Evolutionary conservation across 2,329 filamentous ascomycete species (phyloP), one percentile per base, ranked within the genome.

Genomic region (Herpotrichia juniperi): DNA sequence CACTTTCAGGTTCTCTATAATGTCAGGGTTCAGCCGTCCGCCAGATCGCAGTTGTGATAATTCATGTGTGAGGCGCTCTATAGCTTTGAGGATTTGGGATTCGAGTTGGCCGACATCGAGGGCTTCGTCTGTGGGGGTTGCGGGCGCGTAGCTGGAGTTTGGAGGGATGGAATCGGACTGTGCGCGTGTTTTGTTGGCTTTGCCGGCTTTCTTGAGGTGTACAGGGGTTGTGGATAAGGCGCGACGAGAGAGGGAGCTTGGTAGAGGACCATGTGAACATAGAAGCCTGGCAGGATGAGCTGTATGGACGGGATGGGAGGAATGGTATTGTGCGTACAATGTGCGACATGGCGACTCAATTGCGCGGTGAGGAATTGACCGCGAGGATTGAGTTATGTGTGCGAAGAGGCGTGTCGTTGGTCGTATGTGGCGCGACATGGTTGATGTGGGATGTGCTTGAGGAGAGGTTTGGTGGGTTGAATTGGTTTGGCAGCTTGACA

Each of bases 1-100:
- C n/a, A 90, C 86, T 31, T 81, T 79, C 47, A 90, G 62, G 17
- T 72, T 75, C 69, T 89, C 87, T 25, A 90, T 75, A 1, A 81
- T 68, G 42, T 86, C 81, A 0, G 84, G 82, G 55, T 87, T 88
- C 65, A 87, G 80, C 22, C 85, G 74, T 0, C 86, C 87, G 5
- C 85, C 85, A 0, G 83, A 79, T 4, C 85, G 78, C 11, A 89
- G 74, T 66, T 87, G 86, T 1, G 81, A 79, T 1, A 90, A 73
- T 9, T 87, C 84, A 59, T 82, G 81, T 56, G 83, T 84, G 21
- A 90, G 75, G 45, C 78, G 79, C 49, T 82, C 78, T 10, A 86
- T 73, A 0, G 81, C 78, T 48, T 78, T 78, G 11, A 79, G 73
- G 48, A 89, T 85, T 9, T 82, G 79, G 0, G 75, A 63, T 56